Evolutionary conservation across 805 yeast genomes (phyloP).

Genomic region (Metschnikowia kunwiensis): DNA sequence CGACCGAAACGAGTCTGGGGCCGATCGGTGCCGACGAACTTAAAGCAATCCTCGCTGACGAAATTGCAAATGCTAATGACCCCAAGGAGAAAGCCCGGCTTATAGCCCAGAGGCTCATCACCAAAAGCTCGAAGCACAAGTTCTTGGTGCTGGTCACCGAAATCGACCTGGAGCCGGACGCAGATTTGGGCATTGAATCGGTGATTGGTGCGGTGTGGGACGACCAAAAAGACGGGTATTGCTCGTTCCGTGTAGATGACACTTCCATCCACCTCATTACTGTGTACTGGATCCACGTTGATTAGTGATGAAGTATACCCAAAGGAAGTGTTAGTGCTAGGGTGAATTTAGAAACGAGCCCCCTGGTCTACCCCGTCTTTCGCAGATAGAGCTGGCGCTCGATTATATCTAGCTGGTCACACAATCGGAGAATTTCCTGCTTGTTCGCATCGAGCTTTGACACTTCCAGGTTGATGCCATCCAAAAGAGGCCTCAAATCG

Average conservation of each 20-base stretch:
- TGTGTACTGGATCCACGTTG: conserved; percentile 17
- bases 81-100: conserved; percentile 26
- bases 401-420: conserved; percentile 16
- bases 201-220: conserved; percentile 59
- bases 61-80: conserved; percentile 2
- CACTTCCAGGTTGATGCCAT: conserved; percentile 1
- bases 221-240: conserved; percentile 50
- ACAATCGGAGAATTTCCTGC: conserved; percentile 7
- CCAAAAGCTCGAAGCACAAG: conserved; percentile 53
- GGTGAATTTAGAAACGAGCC: not conserved
- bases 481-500: conserved; percentile 6
- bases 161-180: conserved; percentile 21
- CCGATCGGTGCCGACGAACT: conserved; percentile 13
- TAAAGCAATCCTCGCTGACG: conserved; percentile 5
- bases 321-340: too few species aligned
- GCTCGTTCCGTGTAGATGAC: conserved; percentile 30
- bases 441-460: conserved; percentile 2
- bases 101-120: conserved; percentile 35
- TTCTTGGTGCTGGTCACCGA: conserved; percentile 48
- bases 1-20: conserved; percentile 10
- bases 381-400: conserved; percentile 11
- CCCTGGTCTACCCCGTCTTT: not conserved
- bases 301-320: too few species aligned
- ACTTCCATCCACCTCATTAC: conserved; percentile 23
- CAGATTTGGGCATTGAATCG: conserved; percentile 26